Percentiles rank a stretch among this genome's conserved stretches.
phyloP scores from a whole-genome alignment of 2,329 filamentous ascomycete species.

The Pseudogymnoascus sp. region DNA sequence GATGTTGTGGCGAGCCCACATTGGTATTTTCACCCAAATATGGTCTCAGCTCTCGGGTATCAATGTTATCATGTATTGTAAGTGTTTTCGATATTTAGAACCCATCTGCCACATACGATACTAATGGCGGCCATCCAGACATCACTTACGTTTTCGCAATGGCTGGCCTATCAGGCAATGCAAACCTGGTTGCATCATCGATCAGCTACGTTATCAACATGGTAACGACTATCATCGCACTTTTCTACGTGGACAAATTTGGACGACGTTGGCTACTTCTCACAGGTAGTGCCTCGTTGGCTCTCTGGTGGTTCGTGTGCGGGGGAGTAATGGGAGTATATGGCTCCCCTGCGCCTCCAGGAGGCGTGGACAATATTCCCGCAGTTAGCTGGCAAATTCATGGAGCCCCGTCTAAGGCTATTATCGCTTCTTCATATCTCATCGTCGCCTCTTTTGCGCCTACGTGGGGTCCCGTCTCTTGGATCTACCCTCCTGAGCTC shows the following conservation, averaged over 20 bases:
- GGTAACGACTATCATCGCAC: background rate
- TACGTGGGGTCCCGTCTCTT: constrained; percentile 37
- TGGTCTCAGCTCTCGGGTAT: constrained; percentile 70
- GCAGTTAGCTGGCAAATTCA: background rate
- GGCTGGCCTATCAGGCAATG: constrained; percentile 26
- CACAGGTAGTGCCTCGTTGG: background rate
- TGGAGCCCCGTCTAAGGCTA: constrained; percentile 16
- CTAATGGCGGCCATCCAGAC: constrained; percentile 11
- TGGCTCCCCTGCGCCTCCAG: background rate
- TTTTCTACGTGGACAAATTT: background rate
- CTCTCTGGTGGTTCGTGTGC: background rate
- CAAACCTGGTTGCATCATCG: constrained; percentile 21
- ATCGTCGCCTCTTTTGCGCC: constrained; percentile 46
- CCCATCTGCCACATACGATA: background rate
- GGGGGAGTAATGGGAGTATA: background rate
- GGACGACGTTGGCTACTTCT: background rate
- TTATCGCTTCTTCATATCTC: constrained; percentile 58
- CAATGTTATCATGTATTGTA: constrained; percentile 66
- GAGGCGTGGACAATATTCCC: background rate
- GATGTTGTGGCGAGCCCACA: constrained; percentile 64
- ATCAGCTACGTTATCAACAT: background rate
- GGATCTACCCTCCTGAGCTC: constrained; percentile 40
- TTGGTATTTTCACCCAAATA: constrained; percentile 65
- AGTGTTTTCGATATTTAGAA: background rate
- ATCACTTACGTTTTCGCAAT: constrained; percentile 29